A percentile compares a stretch with the other conserved stretches of the same genome.
phyloP scores from a whole-genome alignment of 129 eudicot species.

The Lonicera japonica region DNA sequence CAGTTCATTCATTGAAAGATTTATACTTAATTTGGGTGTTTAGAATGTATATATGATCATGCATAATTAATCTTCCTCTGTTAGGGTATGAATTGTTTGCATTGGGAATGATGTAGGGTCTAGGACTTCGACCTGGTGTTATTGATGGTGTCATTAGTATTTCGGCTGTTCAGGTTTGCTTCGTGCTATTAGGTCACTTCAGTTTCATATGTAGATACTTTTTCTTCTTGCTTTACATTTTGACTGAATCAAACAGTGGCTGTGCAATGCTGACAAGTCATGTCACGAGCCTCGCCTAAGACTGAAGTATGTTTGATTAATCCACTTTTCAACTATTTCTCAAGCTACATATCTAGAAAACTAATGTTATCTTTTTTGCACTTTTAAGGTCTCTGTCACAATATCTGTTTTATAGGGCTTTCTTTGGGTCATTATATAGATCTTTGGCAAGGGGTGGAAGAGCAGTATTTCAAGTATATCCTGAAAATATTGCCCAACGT shows the following conservation, averaged over 20 bases:
- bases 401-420: slow-evolving; percentile 51
- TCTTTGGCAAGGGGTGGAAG: slow-evolving; percentile 86
- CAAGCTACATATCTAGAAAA: too few species aligned
- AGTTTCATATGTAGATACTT: not conserved
- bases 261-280: slow-evolving; percentile 98
- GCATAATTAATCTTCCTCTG: not conserved
- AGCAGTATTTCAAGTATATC: slow-evolving; percentile 80
- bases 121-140: slow-evolving; percentile 88
- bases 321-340: not conserved
- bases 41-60: not conserved
- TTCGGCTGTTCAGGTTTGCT: slow-evolving; percentile 91
- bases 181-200: not conserved
- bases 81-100: not conserved
- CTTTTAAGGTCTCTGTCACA: not conserved
- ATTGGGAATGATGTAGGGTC: slow-evolving; percentile 48
- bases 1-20: not conserved
- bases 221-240: not conserved
- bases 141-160: slow-evolving; percentile 97
- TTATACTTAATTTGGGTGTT: not conserved
- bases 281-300: slow-evolving; percentile 92
- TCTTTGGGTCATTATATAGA: slow-evolving; percentile 85
- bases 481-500: slow-evolving; percentile 80
- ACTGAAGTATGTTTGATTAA: slow-evolving; percentile 59
- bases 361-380: not conserved
- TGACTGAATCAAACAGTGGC: slow-evolving; percentile 55